A percentile compares a stretch with the other conserved stretches of the same genome.
phyloP scores from a whole-genome alignment of 2,329 filamentous ascomycete species.

The Neofusicoccum sp. region DNA sequence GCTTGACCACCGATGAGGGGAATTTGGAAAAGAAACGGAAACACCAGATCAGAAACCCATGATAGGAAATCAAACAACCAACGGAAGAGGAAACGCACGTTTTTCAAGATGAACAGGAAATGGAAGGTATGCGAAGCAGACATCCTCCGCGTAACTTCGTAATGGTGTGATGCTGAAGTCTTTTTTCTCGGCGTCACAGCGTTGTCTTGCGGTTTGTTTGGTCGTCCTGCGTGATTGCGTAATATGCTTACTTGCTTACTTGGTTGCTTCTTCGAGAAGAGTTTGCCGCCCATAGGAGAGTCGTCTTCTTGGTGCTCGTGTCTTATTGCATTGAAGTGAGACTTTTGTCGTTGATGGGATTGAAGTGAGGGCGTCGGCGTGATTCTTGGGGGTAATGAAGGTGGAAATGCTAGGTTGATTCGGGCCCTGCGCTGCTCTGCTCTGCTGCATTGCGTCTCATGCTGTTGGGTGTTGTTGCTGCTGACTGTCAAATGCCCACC shows the following conservation, averaged over 20 bases:
- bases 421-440: neutral
- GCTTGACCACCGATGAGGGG: neutral
- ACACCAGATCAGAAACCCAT: neutral
- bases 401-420: neutral
- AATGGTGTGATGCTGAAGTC: neutral
- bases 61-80: no score
- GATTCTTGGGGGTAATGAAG: neutral
- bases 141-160: constrained; percentile 13
- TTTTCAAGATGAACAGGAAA: neutral
- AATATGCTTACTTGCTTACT: constrained; percentile 11
- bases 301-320: constrained; percentile 8
- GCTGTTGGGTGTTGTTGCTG: neutral
- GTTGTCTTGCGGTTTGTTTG: neutral
- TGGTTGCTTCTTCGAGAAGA: neutral
- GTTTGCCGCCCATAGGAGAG: constrained; percentile 11
- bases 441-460: neutral
- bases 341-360: neutral
- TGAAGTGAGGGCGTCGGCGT: neutral
- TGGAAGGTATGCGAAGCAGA: constrained; percentile 2
- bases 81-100: neutral
- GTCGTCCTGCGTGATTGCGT: constrained; percentile 10
- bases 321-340: neutral
- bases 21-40: neutral
- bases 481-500: constrained; percentile 37
- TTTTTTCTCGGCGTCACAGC: constrained; percentile 8